Conservation (phyloP, 176 grass and related monocot species). For the Tillandsia fasciculata region DNA sequence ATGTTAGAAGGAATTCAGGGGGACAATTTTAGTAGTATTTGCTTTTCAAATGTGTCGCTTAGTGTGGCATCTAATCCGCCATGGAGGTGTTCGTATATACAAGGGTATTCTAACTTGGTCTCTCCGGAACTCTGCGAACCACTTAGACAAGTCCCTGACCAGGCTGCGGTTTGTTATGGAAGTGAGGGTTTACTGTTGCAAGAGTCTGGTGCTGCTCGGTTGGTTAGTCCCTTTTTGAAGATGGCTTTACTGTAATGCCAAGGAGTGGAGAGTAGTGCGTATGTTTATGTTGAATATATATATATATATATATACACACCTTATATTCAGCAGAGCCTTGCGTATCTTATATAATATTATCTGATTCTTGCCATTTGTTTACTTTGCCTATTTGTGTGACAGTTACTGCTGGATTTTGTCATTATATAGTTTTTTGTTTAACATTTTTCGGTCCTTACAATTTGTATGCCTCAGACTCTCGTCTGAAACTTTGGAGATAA, state of each 20-base stretch:
- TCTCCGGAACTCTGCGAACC: slow-evolving; percentile 72
- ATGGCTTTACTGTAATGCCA: slow-evolving; percentile 29
- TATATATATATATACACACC: neutral
- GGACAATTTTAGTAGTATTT: slow-evolving; percentile 84
- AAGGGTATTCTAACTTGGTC: slow-evolving; percentile 84
- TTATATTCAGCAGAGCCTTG: neutral
- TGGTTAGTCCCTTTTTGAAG: slow-evolving; percentile 34
- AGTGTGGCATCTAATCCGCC: slow-evolving; percentile 46
- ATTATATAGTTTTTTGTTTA: neutral
- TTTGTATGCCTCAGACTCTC: neutral
- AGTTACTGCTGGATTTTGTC: neutral
- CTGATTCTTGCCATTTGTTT: slow-evolving; percentile 8
- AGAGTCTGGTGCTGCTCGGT: slow-evolving; percentile 11
- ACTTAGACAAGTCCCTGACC: slow-evolving; percentile 35
- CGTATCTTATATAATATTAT: neutral
- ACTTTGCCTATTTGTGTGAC: neutral
- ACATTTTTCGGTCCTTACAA: neutral
- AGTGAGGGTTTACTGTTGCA: slow-evolving; percentile 20
- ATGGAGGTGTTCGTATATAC: slow-evolving; percentile 76
- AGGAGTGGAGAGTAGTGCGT: neutral
- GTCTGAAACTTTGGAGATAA: neutral
- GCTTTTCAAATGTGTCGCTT: slow-evolving; percentile 71
- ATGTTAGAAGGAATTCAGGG: slow-evolving; percentile 67
- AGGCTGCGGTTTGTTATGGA: slow-evolving; percentile 46
- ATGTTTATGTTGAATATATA: neutral